A percentile compares a stretch with the other conserved stretches of the same genome.
These are phyloP conservation scores for Talaromyces trachyspermus DNA, from an alignment of 495 filamentous ascomycete genomes.

Conservation along the genomic window DNA sequence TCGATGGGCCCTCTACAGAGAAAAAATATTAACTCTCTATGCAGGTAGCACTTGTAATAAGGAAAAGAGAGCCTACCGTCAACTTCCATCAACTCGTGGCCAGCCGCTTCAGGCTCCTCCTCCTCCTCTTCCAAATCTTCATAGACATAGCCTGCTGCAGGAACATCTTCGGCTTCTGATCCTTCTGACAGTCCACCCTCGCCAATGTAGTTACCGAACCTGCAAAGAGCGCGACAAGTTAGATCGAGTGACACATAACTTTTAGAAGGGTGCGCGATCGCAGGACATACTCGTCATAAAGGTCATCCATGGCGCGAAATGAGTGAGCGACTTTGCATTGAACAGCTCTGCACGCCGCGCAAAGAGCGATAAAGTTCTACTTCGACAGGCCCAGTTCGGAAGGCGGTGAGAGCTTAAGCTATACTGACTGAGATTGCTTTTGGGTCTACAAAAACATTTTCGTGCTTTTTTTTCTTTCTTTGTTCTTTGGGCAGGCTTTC, in stretches of 20 bases:
- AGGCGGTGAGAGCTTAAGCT: conserved; percentile 7
- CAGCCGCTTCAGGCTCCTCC: conserved; percentile 51
- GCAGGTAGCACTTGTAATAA: no score
- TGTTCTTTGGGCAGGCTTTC: no score
- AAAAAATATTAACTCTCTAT: no score
- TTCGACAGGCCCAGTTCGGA: background rate
- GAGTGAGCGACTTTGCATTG: background rate
- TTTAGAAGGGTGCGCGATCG: no score
- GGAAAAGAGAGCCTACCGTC: conserved; percentile 75
- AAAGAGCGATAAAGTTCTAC: background rate
- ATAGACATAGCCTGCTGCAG: conserved; percentile 68
- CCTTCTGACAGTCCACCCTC: conserved; percentile 87
- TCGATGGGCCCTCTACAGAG: conserved; percentile 78
- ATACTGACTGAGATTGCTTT: no score
- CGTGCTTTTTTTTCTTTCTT: no score
- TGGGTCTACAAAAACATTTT: no score
- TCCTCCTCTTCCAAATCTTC: conserved; percentile 64
- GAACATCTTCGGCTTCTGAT: conserved; percentile 61
- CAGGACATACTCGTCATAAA: conserved; percentile 78
- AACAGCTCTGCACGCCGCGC: conserved; percentile 1
- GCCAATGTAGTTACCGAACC: conserved; percentile 95
- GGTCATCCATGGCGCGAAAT: conserved; percentile 60
- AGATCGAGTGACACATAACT: conserved; percentile 19
- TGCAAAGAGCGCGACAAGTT: conserved; percentile 22
- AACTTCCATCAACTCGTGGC: conserved; percentile 89